Conservation (phyloP, 371 early-diverging fungal species). For the Zancudomyces culisetae region DNA sequence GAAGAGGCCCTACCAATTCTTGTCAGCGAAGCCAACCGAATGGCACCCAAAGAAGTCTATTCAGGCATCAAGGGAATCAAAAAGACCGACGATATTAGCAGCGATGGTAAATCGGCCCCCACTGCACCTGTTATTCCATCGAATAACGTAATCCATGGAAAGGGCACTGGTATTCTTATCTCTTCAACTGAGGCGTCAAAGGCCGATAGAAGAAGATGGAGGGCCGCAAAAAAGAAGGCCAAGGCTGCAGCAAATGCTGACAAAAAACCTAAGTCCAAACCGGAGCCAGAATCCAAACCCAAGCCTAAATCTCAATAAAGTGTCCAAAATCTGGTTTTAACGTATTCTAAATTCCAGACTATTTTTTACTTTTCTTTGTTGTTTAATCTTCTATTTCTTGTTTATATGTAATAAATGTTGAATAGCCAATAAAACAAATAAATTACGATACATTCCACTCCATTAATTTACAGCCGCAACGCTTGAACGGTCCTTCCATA, state of each 20-base stretch:
- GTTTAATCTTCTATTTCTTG: not conserved
- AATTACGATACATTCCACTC: not conserved
- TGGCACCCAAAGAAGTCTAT: constrained; percentile 83
- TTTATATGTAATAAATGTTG: not conserved
- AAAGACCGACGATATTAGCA: constrained; percentile 1
- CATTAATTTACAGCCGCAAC: constrained; percentile 11
- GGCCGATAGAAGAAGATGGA: constrained; percentile 5
- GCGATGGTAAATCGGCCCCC: not conserved
- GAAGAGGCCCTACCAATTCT: constrained; percentile 86
- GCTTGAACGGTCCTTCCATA: constrained; percentile 26
- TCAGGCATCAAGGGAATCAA: constrained; percentile 38
- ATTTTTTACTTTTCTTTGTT: not conserved
- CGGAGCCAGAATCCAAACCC: not conserved
- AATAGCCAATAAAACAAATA: not conserved
- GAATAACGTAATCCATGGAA: not conserved
- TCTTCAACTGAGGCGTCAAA: constrained; percentile 1
- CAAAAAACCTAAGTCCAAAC: not conserved
- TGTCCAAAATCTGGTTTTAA: too few relatives aligned
- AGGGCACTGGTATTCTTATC: constrained; percentile 3
- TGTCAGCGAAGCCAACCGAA: constrained; percentile 58
- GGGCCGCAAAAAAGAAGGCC: constrained; percentile 2
- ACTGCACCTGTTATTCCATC: not conserved
- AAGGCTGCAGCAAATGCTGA: not conserved
- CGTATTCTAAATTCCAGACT: not conserved
- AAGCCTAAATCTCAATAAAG: not conserved